Evolutionary conservation across 805 yeast species (phyloP).

Genomic region (Sungouiella blattae): DNA sequence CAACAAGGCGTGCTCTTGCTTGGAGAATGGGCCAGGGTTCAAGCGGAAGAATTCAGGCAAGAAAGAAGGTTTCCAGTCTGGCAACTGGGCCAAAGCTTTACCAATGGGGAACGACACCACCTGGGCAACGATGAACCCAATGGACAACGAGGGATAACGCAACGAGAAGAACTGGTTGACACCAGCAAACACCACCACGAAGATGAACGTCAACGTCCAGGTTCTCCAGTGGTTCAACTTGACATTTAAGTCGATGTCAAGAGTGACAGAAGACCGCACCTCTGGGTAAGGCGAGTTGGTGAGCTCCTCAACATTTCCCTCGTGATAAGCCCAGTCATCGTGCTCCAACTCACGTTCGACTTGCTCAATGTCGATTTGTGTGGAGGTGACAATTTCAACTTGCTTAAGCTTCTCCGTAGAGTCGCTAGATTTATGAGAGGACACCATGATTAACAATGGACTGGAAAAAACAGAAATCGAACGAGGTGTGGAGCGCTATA

Average conservation of each 20-base stretch:
- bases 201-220: conserved; percentile 18
- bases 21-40: conserved; percentile 20
- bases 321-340: conserved; percentile 3
- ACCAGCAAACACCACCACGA: conserved; percentile 24
- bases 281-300: conserved; percentile 20
- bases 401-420: not conserved
- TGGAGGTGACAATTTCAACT: not conserved
- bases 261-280: conserved; percentile 20
- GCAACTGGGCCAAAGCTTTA: conserved; percentile 13
- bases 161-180: conserved; percentile 24
- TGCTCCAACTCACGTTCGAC: not conserved
- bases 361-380: not conserved
- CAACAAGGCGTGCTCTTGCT: conserved; percentile 11
- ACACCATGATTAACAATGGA: no score
- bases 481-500: no score
- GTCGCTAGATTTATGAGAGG: no score
- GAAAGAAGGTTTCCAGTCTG: conserved; percentile 7
- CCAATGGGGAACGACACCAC: conserved; percentile 24
- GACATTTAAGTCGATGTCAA: conserved; percentile 15
- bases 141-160: conserved; percentile 23
- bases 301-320: conserved; percentile 2
- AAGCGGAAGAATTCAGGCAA: conserved; percentile 16
- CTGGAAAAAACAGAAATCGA: no score
- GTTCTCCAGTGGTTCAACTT: conserved; percentile 18
- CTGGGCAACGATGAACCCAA: conserved; percentile 23